Evolutionary conservation across 148 eudicot genomes (phyloP).

Genomic region (Cornus controversa): DNA sequence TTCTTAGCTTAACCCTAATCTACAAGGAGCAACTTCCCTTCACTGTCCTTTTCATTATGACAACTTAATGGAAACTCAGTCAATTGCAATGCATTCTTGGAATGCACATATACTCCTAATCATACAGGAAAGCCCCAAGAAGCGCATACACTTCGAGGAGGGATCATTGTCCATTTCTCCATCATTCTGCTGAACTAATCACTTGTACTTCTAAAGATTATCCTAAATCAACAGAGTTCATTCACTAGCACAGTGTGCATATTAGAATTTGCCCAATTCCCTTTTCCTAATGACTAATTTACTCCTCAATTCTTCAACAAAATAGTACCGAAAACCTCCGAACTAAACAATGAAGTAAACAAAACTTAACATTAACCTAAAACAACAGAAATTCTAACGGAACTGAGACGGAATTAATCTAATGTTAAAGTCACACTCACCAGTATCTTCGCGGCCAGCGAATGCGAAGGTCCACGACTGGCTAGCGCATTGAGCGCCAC

Average conservation of each 20-base stretch:
- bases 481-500: conserved; percentile 52
- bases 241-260: not conserved
- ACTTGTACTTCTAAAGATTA: not conserved
- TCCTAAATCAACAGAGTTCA: too few relatives aligned
- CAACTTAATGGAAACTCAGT: too few relatives aligned
- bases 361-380: not conserved
- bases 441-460: conserved; percentile 51
- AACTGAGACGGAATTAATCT: too few relatives aligned
- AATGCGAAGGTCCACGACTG: conserved; percentile 34
- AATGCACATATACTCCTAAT: too few relatives aligned
- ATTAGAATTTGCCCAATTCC: not conserved
- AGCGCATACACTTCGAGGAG: too few relatives aligned
- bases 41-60: too few relatives aligned
- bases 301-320: not conserved
- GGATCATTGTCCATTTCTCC: too few relatives aligned
- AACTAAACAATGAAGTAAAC: not conserved
- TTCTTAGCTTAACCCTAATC: too few relatives aligned
- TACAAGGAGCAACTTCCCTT: too few relatives aligned
- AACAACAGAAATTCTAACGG: not conserved
- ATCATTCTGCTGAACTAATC: not conserved
- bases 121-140: too few relatives aligned
- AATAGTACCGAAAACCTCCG: not conserved
- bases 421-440: too few relatives aligned
- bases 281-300: not conserved
- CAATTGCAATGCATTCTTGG: too few relatives aligned